Evolutionary conservation across 805 yeast species (phyloP).

Genomic region (Blastobotrys muscicola): DNA sequence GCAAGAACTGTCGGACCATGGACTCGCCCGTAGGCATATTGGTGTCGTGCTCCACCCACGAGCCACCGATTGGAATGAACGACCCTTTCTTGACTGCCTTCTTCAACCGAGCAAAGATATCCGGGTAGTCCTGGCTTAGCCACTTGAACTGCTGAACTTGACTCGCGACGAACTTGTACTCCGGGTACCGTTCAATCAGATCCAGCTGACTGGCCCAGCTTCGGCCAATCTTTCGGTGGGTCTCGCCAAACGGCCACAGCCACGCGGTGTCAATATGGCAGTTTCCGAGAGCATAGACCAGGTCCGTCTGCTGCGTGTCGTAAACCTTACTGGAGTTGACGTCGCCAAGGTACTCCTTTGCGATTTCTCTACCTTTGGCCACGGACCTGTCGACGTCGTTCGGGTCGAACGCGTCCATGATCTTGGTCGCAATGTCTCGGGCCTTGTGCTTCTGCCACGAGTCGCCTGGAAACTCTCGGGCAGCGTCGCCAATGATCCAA

Average conservation of each 20-base stretch:
- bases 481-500: conserved; percentile 84
- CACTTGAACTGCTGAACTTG: conserved; percentile 95
- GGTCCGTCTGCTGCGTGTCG: conserved; percentile 27
- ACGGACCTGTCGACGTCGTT: conserved; percentile 46
- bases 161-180: conserved; percentile 87
- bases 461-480: conserved; percentile 69
- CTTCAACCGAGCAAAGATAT: conserved; percentile 53
- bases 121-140: conserved; percentile 83
- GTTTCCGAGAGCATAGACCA: conserved; percentile 79
- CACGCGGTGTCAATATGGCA: conserved; percentile 98
- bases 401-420: conserved; percentile 78
- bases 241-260: conserved; percentile 99
- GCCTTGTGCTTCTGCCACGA: conserved; percentile 82
- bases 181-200: conserved; percentile 79
- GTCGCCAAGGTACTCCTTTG: conserved; percentile 54
- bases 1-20: conserved; percentile 72
- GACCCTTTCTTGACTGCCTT: conserved; percentile 56
- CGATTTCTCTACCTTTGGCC: conserved; percentile 53
- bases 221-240: conserved; percentile 83
- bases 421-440: conserved; percentile 64
- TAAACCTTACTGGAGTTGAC: conserved; percentile 58
- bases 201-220: conserved; percentile 93
- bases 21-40: conserved; percentile 95
- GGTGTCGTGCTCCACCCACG: conserved; percentile 97
- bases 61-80: conserved; percentile 88